Conservation (phyloP, 768 basidiomycete genomes). For the Pleurotus tuoliensis region DNA sequence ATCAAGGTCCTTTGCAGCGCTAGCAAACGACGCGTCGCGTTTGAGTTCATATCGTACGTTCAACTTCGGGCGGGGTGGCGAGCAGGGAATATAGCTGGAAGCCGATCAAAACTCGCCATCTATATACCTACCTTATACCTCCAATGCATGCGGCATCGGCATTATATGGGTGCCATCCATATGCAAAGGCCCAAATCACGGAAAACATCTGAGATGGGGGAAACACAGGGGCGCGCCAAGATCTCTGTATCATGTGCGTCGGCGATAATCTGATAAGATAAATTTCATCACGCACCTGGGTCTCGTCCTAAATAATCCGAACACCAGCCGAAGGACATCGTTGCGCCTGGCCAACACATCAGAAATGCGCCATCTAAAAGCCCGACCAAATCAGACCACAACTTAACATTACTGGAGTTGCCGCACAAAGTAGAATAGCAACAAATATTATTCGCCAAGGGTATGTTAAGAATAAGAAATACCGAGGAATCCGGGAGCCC, state of each 20-base stretch:
- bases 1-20: constrained; percentile 2
- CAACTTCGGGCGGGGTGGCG: not conserved
- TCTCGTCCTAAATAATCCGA: too few relatives aligned
- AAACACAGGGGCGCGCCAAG: not conserved
- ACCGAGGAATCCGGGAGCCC: too few relatives aligned
- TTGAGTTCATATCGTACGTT: not conserved
- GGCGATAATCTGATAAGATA: not conserved
- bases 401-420: too few relatives aligned
- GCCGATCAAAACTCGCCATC: too few relatives aligned
- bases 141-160: not conserved
- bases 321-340: too few relatives aligned
- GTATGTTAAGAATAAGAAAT: too few relatives aligned
- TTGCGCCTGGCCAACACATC: too few relatives aligned
- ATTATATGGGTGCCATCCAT: not conserved
- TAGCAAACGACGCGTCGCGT: not conserved
- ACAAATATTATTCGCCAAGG: too few relatives aligned
- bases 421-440: too few relatives aligned
- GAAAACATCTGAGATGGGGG: not conserved
- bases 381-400: too few relatives aligned
- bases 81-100: not conserved
- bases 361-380: too few relatives aligned
- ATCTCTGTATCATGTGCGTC: not conserved
- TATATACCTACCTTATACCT: not conserved
- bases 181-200: not conserved
- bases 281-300: not conserved